Base-by-base conservation (phyloP, 2,329 filamentous ascomycete genomes). In the Elsinoe australis region DNA sequence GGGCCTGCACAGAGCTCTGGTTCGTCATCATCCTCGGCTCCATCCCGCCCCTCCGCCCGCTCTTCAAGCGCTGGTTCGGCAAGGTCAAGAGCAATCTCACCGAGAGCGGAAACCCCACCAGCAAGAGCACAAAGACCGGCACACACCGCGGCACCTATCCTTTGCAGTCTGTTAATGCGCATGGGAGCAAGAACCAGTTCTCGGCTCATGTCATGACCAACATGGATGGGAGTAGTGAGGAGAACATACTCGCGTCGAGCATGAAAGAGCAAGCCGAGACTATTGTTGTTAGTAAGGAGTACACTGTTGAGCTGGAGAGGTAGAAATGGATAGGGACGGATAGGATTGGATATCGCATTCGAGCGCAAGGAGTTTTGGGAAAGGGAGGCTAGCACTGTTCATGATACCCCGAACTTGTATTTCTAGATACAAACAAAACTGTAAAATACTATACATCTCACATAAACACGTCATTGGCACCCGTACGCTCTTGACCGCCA, bases 51-150 rank as follows among this genome's bases (percentile, higher is more conserved):
- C 33, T 51, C 28, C 49, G 42, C 15, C 49, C 49, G 19, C 34
- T 51, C 10, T 51, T 51, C 34, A 48, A 36, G 24, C 45, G 45
- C 45, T 48, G 45, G 45, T 48, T 48, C 45, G 45, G 45, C 22
- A 48, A 48, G 14, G 33, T 29, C 10, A 48, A 38, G 32, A 38
- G 33, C 34, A 19, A 36, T 7, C 15, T 48, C 15, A 38, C 32
- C 6, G 21, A 29, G 15, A 32, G 24, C 3, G n/a, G 26, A 7
- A 26, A 26, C 10, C 26, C 24, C 24, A 22, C 7, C 18, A 47
- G 32, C 33, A 31, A 26, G 17, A 21, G 19, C 14, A 36, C 44
- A 7, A 48, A 39, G 45, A 48, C 15, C 17, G 34, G 45, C 10
- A 33, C 39, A 29, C 38, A 36, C 19, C 19, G 33, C 7, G 34